Evolutionary conservation across 2,329 filamentous ascomycete species (phyloP).

Genomic region (Chaetomiaceae sp.): DNA sequence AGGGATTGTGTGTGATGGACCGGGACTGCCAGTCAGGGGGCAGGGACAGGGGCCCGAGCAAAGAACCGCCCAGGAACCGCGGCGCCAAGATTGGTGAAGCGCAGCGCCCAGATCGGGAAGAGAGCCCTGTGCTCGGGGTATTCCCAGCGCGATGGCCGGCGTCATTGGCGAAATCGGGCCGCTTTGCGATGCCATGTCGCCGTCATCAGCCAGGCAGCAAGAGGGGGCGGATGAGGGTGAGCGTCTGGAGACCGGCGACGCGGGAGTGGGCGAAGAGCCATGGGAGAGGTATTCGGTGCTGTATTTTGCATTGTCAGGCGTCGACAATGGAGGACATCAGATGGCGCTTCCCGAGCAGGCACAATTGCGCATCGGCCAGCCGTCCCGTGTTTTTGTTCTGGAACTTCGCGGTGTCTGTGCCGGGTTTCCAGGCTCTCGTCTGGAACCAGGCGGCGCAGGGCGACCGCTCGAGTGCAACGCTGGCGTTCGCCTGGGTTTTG

Average conservation of each 20-base stretch:
- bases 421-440: background rate
- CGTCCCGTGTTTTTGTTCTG: slow-evolving; percentile 16
- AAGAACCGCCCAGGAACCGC: slow-evolving; percentile 15
- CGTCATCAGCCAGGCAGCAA: background rate
- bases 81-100: slow-evolving; percentile 24
- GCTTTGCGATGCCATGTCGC: slow-evolving; percentile 12
- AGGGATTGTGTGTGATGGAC: slow-evolving; percentile 22
- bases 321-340: background rate
- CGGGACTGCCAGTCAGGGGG: slow-evolving; percentile 23
- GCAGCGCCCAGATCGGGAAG: slow-evolving; percentile 20
- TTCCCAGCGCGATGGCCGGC: slow-evolving; percentile 1
- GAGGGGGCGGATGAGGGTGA: background rate
- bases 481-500: slow-evolving; percentile 3
- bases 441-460: slow-evolving; percentile 10
- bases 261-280: background rate
- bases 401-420: slow-evolving; percentile 8
- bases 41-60: slow-evolving; percentile 24
- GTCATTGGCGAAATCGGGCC: slow-evolving; percentile 13
- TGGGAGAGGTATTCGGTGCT: no score
- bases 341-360: slow-evolving; percentile 1
- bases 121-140: slow-evolving; percentile 8
- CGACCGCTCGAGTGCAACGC: slow-evolving; percentile 15
- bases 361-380: slow-evolving; percentile 11
- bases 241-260: background rate
- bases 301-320: background rate